Conservation (phyloP, 106 monocot species). For the Dendrobium officinale region DNA sequence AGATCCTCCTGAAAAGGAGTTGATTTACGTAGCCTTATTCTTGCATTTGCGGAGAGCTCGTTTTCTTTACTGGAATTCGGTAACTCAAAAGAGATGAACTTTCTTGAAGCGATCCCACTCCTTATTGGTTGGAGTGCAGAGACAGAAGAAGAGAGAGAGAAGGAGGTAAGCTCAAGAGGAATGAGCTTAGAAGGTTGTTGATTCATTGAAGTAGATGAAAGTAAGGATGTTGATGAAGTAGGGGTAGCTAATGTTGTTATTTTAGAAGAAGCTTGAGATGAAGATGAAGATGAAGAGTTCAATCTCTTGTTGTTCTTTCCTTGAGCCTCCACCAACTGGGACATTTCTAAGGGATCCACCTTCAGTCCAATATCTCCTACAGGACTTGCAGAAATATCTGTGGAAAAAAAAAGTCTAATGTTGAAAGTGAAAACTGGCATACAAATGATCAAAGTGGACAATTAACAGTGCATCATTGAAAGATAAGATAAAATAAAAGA, state of each 20-base stretch:
- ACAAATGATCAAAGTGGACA: too few relatives aligned
- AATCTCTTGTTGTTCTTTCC: conserved; percentile 20
- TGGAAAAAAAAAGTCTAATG: too few relatives aligned
- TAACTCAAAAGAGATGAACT: not conserved
- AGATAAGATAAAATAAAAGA: too few relatives aligned
- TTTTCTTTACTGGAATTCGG: not conserved
- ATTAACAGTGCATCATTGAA: too few relatives aligned
- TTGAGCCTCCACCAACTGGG: conserved; percentile 16
- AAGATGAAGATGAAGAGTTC: conserved; percentile 3
- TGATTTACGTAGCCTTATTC: not conserved
- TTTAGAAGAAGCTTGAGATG: not conserved
- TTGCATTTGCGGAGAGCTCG: not conserved
- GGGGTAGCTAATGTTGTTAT: not conserved
- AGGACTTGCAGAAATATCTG: conserved; percentile 37
- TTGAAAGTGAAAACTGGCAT: too few relatives aligned
- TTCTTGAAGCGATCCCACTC: conserved; percentile 4
- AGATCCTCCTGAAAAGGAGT: not conserved
- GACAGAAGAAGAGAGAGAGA: not conserved
- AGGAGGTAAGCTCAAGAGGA: not conserved
- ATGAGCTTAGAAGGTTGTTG: not conserved
- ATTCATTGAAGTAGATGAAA: not conserved
- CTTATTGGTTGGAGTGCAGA: not conserved
- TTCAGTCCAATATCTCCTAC: conserved; percentile 8
- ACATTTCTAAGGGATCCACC: conserved; percentile 20
- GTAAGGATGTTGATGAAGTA: not conserved